Base-by-base conservation (phyloP, 2,329 filamentous ascomycete genomes). In the Thielaviopsis ethacetica region DNA sequence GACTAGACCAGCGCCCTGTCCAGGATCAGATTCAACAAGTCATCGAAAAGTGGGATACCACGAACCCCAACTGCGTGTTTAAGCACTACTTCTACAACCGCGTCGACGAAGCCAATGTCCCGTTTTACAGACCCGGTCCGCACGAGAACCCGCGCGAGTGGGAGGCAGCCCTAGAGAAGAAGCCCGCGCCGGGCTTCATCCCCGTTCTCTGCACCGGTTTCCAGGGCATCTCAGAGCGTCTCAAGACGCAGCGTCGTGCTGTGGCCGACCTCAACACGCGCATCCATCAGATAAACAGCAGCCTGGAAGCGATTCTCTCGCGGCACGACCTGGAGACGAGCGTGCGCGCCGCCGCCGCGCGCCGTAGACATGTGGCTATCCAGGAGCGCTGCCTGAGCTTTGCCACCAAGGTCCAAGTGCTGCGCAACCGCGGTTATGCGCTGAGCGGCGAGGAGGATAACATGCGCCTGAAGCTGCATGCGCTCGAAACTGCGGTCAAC, bases 51-150 rank as follows among this genome's bases (percentile, higher is more conserved):
- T 93, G 88, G 88, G 77, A 86, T 62, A 83, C 86, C 1, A 71
- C 76, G 26, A 79, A 77, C 68, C 77, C 81, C 22, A 82, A 81
- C 67, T 90, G 86, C 65, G 81, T 80, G 27, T 89, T 93, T 73
- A 86, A 88, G 69, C 76, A 86, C 67, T 91, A 91, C 74, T 88
- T 93, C 69, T 94, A 93, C 76, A 93, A 93, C 72, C 83, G 87
- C 64, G 86, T 91, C 63, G 83, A 86, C 63, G 81, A 86, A 66
- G 79, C 81, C 57, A 79, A 80, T 67, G 83, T 85, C n/a, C 86
- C 86, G 12, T 90, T 86, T 69, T 91, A 86, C 70, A 80, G 83
- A 63, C 86, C 86, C 1, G 76, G 80, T 17, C 74, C 82, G 1
- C 75, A 80, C 64, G 88, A 93, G 67, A 83, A 91, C 67, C 81